Evolutionary conservation across 345 rosid genomes (phyloP), one percentile per base, ranked within the genome.

Genomic region (Aegle marmelos): DNA sequence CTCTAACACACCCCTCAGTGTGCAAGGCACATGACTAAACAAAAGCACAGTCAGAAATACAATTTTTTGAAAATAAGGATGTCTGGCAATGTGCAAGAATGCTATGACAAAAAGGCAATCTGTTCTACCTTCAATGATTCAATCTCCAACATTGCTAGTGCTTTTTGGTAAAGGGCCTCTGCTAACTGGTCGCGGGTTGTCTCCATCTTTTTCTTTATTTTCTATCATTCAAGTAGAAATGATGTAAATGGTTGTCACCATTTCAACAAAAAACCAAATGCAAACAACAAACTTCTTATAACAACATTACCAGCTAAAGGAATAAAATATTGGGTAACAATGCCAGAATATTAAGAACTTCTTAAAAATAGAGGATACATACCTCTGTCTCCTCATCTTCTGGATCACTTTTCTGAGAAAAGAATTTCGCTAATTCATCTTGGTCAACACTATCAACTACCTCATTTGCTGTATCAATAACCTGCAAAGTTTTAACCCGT

Each of bases 351-450:
- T 4, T 13, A 41, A 62, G 36, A 3, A 28, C 67, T 5, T 5
- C 22, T 16, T 71, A 17, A 48, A 36, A 50, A 71, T 8, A 27
- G 30, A 28, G 61, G 68, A 59, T 50, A 60, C 83, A 73, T 27
- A 94, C 99, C 95, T 96, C 93, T 77, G 93, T 89, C 45, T 92
- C 98, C 60, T 90, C 97, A 74, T 96, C 99, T 80, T 96, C 98
- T 50, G 95, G 97, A 76, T 94, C 99, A 87, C 69, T 83, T 87
- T 88, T 96, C 68, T 87, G 83, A 39, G 87, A 84, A 82, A 90
- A 88, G 83, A 78, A 90, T 77, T 83, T 94, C 76, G 91, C 92
- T 78, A 96, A 77, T 82, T 96, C 97, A 31, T 92, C 97, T 81
- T 54, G 81, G 83, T 94, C 91, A 74, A 94, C 88, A 82, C 98